Base-by-base conservation (phyloP, 306 rosid genomes). In the Coriaria nepalensis region DNA sequence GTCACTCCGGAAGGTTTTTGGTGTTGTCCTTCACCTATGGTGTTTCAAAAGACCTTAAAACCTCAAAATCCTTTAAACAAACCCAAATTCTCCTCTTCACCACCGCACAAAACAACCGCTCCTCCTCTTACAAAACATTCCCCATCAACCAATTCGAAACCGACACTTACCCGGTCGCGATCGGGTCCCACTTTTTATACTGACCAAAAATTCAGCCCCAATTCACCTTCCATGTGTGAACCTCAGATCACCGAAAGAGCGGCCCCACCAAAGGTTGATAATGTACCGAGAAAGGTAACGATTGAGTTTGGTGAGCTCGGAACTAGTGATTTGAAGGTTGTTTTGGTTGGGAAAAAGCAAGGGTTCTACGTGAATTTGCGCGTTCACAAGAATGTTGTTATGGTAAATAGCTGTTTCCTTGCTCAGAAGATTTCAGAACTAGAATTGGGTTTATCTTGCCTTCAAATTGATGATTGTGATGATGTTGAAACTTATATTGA, bases 1-100 rank as follows among this genome's bases (percentile, higher is more conserved):
- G 94, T 83, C 29, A 87, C 93, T 45, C 96, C 94, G 6, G 96
- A 87, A 76, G 94, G 94, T 14, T 83, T 87, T 49, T 83, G 96
- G 94, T 83, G 94, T 49, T 87, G 94, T 48, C 96, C 96, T 67
- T 77, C 94, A 13, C 94, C 96, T 62, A 87, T 83, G 53, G 94
- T 65, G 66, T 87, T 87, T 60, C 94, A 83, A 63, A 87, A 87
- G 77, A 80, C 70, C 57, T 68, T 75, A 9, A 87, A 87, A 56
- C 29, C 72, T 65, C 93, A 82, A 64, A 73, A 73, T 52, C 72
- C 96, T 50, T 49, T 83, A 32, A 79, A 80, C 66, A 87, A 78
- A 56, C 74, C 80, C 36, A 83, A 80, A 76, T 75, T 87, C 50
- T 68, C 94, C 53, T 73, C 87, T 37, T 72, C 96, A 52, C 56